These are phyloP conservation scores for Azolla pinnata DNA, from an alignment of 75 land plant genomes.

Conservation along the genomic window DNA sequence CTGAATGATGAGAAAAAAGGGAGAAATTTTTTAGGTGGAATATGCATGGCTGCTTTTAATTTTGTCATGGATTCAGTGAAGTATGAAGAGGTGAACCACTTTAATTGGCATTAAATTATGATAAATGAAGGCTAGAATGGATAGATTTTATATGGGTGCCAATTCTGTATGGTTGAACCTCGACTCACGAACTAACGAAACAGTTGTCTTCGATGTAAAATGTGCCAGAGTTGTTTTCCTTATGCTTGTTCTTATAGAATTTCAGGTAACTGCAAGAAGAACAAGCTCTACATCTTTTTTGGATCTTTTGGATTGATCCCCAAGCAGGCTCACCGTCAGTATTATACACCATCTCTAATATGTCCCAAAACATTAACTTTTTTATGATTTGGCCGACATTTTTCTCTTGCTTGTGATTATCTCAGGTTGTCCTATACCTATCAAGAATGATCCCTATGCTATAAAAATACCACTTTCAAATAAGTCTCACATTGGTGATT, in stretches of 20 bases:
- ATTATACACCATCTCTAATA: not conserved
- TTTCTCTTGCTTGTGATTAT: not conserved
- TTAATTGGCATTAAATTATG: too few species aligned
- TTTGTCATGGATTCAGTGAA: too few species aligned
- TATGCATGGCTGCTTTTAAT: too few species aligned
- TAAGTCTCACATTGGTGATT: constrained; percentile 17
- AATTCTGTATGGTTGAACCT: too few species aligned
- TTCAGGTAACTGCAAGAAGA: constrained; percentile 64
- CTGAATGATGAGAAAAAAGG: too few species aligned
- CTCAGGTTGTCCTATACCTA: constrained; percentile 65
- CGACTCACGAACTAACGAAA: too few species aligned
- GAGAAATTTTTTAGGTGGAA: too few species aligned
- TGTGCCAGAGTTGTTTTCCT: not conserved
- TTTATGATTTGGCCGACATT: not conserved
- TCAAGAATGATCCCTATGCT: constrained; percentile 33
- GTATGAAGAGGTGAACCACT: too few species aligned
- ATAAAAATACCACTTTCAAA: constrained; percentile 35
- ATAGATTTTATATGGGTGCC: too few species aligned
- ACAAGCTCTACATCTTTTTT: constrained; percentile 38
- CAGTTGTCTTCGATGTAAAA: too few species aligned
- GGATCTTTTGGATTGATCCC: constrained; percentile 49
- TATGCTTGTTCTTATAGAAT: not conserved
- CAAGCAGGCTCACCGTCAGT: constrained; percentile 60
- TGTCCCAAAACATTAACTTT: not conserved
- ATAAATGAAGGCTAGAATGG: too few species aligned